phyloP scores from a whole-genome alignment of 495 filamentous ascomycete species.

The Tuber melanosporum region DNA sequence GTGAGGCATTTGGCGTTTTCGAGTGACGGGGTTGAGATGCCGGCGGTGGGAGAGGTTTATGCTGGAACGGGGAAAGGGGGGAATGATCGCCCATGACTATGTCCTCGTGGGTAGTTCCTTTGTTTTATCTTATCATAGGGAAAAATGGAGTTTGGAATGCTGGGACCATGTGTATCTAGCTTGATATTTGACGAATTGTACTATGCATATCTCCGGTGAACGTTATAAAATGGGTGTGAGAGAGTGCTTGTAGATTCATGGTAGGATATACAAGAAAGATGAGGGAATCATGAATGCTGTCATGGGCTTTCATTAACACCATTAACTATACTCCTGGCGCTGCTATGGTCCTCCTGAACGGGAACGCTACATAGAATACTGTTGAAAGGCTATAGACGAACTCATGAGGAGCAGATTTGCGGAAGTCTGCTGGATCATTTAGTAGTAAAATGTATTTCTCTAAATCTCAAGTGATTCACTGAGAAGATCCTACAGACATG shows the following conservation, averaged over 20 bases:
- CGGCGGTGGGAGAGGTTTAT: not conserved
- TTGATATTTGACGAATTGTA: not conserved
- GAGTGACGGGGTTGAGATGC: not conserved
- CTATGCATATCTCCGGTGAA: not conserved
- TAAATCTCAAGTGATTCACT: no score
- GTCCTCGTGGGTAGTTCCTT: not conserved
- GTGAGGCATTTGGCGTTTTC: constrained; percentile 4
- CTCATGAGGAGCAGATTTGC: no score
- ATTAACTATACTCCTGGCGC: no score
- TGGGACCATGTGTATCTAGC: not conserved
- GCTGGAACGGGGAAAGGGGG: not conserved
- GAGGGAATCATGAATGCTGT: no score
- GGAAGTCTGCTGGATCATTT: no score
- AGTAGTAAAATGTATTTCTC: no score
- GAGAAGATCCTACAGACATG: no score
- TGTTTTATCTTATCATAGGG: no score
- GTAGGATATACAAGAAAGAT: not conserved
- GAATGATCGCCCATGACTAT: not conserved
- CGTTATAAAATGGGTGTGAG: not conserved
- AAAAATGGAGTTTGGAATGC: not conserved
- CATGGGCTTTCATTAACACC: no score
- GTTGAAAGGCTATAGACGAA: no score
- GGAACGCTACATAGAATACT: no score
- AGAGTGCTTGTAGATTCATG: not conserved
- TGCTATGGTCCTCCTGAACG: no score